These are phyloP conservation scores for Diaporthe nobilis DNA, from an alignment of 2,329 filamentous ascomycete species.

Conservation along the genomic window DNA sequence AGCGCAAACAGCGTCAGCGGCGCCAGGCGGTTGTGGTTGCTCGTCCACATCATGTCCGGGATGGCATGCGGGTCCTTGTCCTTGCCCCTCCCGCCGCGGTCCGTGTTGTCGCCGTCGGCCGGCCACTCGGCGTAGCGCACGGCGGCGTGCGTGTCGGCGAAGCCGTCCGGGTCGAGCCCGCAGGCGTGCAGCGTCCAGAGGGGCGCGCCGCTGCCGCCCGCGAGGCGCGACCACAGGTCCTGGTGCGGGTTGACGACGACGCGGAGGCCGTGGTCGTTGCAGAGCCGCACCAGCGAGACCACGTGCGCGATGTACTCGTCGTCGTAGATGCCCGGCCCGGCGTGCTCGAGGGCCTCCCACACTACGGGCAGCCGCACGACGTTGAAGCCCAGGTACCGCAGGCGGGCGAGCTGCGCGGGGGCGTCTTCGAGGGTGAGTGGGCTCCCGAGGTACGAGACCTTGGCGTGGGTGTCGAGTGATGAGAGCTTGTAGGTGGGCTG, in stretches of 20 bases:
- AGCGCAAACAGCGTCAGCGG: constrained; percentile 45
- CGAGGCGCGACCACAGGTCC: constrained; percentile 46
- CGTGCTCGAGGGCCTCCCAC: constrained; percentile 47
- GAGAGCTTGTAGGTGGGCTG: constrained; percentile 42
- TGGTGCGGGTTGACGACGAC: constrained; percentile 48
- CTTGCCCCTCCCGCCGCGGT: constrained; percentile 12
- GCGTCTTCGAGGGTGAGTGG: constrained; percentile 42
- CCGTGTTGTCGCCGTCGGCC: constrained; percentile 33
- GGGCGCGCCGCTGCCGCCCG: constrained; percentile 46
- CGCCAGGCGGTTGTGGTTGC: constrained; percentile 46
- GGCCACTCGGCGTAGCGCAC: constrained; percentile 47
- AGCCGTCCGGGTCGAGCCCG: constrained; percentile 45
- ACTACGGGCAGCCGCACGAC: constrained; percentile 44
- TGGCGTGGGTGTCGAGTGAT: constrained; percentile 39
- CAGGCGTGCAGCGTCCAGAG: constrained; percentile 47
- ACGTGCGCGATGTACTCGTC: constrained; percentile 45
- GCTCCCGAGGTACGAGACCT: constrained; percentile 12
- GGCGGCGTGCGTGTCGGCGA: constrained; percentile 45
- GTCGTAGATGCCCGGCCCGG: constrained; percentile 45
- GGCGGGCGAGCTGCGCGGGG: constrained; percentile 41
- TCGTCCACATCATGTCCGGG: constrained; percentile 48
- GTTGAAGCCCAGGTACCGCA: constrained; percentile 45
- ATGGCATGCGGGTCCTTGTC: constrained; percentile 46
- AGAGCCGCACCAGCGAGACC: constrained; percentile 41
- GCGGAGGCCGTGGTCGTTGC: constrained; percentile 43